Base-by-base conservation (phyloP, 225 moss, liverwort and hornwort species). In the Climacium dendroides region DNA sequence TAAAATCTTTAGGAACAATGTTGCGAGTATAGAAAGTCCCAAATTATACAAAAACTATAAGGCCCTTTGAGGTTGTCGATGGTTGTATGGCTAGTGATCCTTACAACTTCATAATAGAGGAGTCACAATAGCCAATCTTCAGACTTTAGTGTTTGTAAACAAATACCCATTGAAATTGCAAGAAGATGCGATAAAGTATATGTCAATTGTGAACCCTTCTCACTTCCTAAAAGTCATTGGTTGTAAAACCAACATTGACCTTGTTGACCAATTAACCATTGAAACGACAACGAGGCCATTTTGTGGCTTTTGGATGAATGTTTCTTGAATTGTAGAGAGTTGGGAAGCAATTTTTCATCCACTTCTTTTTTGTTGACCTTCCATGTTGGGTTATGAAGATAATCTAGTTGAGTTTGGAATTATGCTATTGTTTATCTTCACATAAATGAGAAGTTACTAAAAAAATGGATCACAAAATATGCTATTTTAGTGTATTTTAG, bases 241-340 rank as follows among this genome's bases (percentile, higher is more conserved):
- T 0, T 30, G 1, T 47, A 6, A n/a, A 29, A 0, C 3, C 1
- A 6, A 10, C 15, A 45, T 72, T 1, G 0, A 17, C 29, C 3
- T 72, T 47, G 2, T 72, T 47, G 2, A 39, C 5, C 28, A n/a
- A 45, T 25, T n/a, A n/a, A n/a, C n/a, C n/a, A n/a, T n/a, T n/a
- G n/a, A n/a, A n/a, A n/a, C n/a, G n/a, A n/a, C n/a, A n/a, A n/a
- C n/a, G n/a, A n/a, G n/a, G n/a, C n/a, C n/a, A n/a, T n/a, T n/a
- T n/a, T n/a, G n/a, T n/a, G n/a, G n/a, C n/a, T n/a, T n/a, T n/a
- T n/a, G n/a, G n/a, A n/a, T n/a, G n/a, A n/a, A n/a, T n/a, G n/a
- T n/a, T n/a, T n/a, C n/a, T n/a, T n/a, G n/a, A n/a, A n/a, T n/a
- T n/a, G n/a, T n/a, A n/a, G n/a, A n/a, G n/a, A n/a, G n/a, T n/a